These are phyloP conservation scores for Cystofilobasidium capitatum DNA, from an alignment of 768 basidiomycete genomes.

Conservation along the genomic window DNA sequence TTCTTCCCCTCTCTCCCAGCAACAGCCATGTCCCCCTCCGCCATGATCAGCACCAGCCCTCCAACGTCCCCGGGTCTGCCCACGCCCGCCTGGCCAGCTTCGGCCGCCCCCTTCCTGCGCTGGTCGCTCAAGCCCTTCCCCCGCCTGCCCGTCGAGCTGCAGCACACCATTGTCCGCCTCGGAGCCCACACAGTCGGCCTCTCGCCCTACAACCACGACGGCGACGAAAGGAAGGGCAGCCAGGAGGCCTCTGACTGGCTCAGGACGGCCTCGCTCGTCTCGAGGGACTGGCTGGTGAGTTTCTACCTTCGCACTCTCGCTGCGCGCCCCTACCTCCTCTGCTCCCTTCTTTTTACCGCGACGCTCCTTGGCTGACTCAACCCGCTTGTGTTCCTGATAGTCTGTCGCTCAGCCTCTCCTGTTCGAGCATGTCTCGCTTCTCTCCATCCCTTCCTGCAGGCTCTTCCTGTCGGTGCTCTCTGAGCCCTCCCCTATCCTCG, in stretches of 20 bases:
- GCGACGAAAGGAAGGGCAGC: neutral
- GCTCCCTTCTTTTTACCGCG: neutral
- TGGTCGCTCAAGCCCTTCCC: slow-evolving; percentile 7
- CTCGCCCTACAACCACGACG: neutral
- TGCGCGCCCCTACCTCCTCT: neutral
- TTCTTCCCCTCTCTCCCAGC: no score
- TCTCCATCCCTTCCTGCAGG: neutral
- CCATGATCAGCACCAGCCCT: no score
- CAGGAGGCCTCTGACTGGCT: neutral
- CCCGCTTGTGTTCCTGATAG: neutral
- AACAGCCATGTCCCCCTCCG: no score
- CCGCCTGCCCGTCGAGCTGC: slow-evolving; percentile 9
- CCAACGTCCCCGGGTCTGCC: no score
- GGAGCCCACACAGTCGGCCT: neutral
- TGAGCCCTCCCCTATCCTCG: neutral
- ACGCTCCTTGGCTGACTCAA: neutral
- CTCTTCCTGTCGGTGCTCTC: neutral
- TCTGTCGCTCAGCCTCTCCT: neutral
- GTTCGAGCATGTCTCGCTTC: neutral
- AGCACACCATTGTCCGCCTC: neutral
- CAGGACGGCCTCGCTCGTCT: slow-evolving; percentile 3
- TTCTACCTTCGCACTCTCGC: neutral
- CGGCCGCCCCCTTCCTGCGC: neutral
- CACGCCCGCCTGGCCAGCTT: no score
- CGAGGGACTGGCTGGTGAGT: slow-evolving; percentile 9